A percentile compares a stretch with the other conserved stretches of the same genome.
Evolutionary conservation across 129 eudicot species (phyloP).

Genomic region (Centrapalus pauciflorus): DNA sequence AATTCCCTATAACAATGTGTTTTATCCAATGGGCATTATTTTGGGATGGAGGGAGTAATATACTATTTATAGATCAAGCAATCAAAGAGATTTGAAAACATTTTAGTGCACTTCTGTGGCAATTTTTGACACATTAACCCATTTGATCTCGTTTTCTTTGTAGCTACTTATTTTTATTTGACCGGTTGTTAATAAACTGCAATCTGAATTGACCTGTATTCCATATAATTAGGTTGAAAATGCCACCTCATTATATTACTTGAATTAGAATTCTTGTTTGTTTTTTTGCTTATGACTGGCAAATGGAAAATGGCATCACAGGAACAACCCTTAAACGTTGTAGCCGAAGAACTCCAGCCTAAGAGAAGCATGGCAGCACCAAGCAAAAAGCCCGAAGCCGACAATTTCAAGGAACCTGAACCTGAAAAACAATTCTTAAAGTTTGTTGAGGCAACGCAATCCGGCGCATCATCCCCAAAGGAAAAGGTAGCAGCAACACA

Average conservation of each 20-base stretch:
- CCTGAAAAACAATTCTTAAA: constrained; percentile 13
- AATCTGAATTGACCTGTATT: no score
- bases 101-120: no score
- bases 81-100: no score
- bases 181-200: no score
- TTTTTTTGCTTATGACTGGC: background rate
- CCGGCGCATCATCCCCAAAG: constrained; percentile 6
- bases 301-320: background rate
- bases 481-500: constrained; percentile 14
- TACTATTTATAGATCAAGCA: no score
- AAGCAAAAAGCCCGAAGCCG: constrained; percentile 6
- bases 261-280: background rate
- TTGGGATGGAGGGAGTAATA: no score
- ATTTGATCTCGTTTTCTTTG: no score
- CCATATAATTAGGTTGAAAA: no score
- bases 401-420: constrained; percentile 27
- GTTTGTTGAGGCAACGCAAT: constrained; percentile 12
- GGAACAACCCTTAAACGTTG: constrained; percentile 2
- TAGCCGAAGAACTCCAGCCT: constrained; percentile 9
- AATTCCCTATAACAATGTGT: no score
- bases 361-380: constrained; percentile 16
- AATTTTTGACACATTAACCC: no score
- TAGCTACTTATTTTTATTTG: no score
- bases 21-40: no score
- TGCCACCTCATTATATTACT: background rate